Evolutionary conservation across 768 basidiomycete species (phyloP).

Genomic region (Phaeotremella skinneri): DNA sequence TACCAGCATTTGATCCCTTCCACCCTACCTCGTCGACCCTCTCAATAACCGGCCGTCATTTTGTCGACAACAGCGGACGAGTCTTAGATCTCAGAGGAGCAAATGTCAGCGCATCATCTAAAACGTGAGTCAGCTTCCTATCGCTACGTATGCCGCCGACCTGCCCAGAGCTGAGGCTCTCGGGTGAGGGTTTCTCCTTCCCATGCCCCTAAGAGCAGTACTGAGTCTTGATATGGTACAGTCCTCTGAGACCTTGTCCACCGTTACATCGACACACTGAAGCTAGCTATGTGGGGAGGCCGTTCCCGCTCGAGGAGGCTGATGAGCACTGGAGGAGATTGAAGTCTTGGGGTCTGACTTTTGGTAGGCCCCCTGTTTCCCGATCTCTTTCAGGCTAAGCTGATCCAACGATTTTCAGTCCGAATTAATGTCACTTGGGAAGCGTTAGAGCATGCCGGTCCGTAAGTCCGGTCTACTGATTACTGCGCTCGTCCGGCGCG

Average conservation of each 20-base stretch:
- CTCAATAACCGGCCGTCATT: slow-evolving; percentile 68
- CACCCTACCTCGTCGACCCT: slow-evolving; percentile 47
- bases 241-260: slow-evolving; percentile 17
- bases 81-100: slow-evolving; percentile 79
- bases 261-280: slow-evolving; percentile 18
- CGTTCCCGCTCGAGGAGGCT: slow-evolving; percentile 86
- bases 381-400: too few species aligned
- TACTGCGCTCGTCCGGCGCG: not conserved
- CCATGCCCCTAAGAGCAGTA: too few species aligned
- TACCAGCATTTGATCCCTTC: slow-evolving; percentile 6
- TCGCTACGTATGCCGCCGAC: not conserved
- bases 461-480: slow-evolving; percentile 59
- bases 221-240: too few species aligned
- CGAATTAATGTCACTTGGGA: slow-evolving; percentile 96
- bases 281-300: slow-evolving; percentile 73
- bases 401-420: slow-evolving; percentile 56
- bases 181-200: too few species aligned
- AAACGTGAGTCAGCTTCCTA: slow-evolving; percentile 61
- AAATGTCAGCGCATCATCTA: slow-evolving; percentile 77
- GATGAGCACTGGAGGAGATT: slow-evolving; percentile 76
- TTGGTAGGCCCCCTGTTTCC: slow-evolving; percentile 62
- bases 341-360: slow-evolving; percentile 81
- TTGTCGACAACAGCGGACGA: slow-evolving; percentile 75
- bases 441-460: slow-evolving; percentile 88
- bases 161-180: too few species aligned